Percentiles rank a stretch among this genome's conserved stretches.
Conservation (phyloP, 148 eudicot species). For the Nyssa sinensis region DNA sequence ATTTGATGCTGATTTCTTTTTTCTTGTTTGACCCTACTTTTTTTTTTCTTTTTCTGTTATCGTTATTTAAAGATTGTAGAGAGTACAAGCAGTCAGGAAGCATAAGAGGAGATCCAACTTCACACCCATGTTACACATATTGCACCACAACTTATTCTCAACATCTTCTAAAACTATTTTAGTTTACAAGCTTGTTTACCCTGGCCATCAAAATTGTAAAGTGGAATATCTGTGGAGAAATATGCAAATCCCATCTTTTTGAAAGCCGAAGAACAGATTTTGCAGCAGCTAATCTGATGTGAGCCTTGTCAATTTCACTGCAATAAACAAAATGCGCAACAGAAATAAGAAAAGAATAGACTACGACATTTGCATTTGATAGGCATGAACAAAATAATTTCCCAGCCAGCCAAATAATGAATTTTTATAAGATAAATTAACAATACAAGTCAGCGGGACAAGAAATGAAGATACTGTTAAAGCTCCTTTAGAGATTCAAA, state of each 20-base stretch:
- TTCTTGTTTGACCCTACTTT: too few relatives aligned
- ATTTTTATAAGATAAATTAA: background rate
- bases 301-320: slow-evolving; percentile 61
- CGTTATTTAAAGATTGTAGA: too few relatives aligned
- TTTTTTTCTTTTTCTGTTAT: too few relatives aligned
- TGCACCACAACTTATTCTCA: background rate
- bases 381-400: background rate
- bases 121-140: background rate
- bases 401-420: background rate
- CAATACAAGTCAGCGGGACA: too few relatives aligned
- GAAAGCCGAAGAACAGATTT: slow-evolving; percentile 84
- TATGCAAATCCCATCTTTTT: slow-evolving; percentile 84
- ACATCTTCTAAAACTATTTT: background rate
- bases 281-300: slow-evolving; percentile 76
- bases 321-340: slow-evolving; percentile 18
- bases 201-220: slow-evolving; percentile 68
- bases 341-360: slow-evolving; percentile 5
- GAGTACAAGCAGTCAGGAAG: background rate
- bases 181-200: slow-evolving; percentile 36
- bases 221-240: slow-evolving; percentile 67
- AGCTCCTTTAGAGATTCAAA: too few relatives aligned
- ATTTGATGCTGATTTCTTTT: too few relatives aligned
- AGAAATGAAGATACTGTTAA: too few relatives aligned
- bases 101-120: background rate
- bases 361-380: background rate